Percentiles rank a stretch among this genome's conserved stretches.
Evolutionary conservation across 1,139 yeast species (phyloP).

Genomic region (Sporopachydermia cereana): DNA sequence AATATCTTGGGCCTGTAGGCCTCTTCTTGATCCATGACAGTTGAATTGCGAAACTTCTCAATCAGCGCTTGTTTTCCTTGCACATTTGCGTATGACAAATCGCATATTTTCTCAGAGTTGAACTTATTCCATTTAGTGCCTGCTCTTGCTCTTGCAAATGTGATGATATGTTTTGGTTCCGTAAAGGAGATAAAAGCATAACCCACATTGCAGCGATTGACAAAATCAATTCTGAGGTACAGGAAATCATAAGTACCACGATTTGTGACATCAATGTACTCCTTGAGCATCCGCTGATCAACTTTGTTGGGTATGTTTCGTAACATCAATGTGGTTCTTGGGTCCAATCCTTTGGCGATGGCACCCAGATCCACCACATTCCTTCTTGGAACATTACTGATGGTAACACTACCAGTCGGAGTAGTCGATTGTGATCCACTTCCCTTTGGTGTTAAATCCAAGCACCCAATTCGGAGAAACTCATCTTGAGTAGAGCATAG

Average conservation of each 20-base stretch:
- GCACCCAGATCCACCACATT: conserved; percentile 26
- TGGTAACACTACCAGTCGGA: conserved; percentile 13
- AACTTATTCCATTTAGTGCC: conserved; percentile 37
- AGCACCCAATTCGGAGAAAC: not conserved
- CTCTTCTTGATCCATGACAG: conserved; percentile 35
- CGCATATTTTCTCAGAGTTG: conserved; percentile 38
- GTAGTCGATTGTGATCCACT: not conserved
- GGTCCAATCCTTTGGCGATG: conserved; percentile 29
- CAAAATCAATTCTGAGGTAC: conserved; percentile 39
- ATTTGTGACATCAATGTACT: conserved; percentile 34
- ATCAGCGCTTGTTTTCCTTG: conserved; percentile 35
- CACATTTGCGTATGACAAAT: conserved; percentile 37
- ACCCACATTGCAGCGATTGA: conserved; percentile 39
- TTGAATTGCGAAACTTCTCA: conserved; percentile 36
- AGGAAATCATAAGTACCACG: conserved; percentile 41
- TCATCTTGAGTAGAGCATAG: not conserved
- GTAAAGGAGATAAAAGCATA: conserved; percentile 40
- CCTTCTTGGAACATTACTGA: conserved; percentile 22
- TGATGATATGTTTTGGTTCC: conserved; percentile 30
- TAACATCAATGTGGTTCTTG: conserved; percentile 37
- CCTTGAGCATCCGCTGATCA: conserved; percentile 32
- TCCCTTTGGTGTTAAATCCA: conserved; percentile 10
- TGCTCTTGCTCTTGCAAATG: conserved; percentile 32
- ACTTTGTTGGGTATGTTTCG: conserved; percentile 41
- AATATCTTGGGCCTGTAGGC: conserved; percentile 33